Conservation (phyloP, 202 grass and related monocot species). For the Schoenoplectus triqueter region DNA sequence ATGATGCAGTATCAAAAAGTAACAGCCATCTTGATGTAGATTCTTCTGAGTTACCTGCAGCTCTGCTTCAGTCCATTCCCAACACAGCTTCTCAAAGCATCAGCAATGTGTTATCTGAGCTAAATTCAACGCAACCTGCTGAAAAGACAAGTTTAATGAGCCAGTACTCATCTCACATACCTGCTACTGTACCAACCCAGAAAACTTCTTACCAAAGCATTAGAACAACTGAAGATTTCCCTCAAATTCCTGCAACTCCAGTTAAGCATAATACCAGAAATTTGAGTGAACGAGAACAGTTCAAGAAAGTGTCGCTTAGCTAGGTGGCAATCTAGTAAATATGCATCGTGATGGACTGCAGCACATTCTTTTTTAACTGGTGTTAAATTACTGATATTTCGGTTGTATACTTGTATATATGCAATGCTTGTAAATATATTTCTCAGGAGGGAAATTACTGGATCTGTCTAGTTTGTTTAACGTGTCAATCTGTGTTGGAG, state of each 20-base stretch:
- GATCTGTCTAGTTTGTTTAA: not conserved
- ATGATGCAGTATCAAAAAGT: not conserved
- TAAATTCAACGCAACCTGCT: not conserved
- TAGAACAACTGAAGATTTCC: not conserved
- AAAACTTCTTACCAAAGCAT: not conserved
- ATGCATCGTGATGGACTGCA: not conserved
- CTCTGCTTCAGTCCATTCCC: not conserved
- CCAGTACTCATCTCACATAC: not conserved
- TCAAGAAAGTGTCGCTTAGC: not conserved
- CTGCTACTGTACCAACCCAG: not conserved
- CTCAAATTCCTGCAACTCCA: conserved; percentile 18
- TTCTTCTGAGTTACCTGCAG: not conserved
- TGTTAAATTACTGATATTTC: not conserved
- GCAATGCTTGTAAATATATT: conserved; percentile 13
- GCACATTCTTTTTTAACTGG: not conserved
- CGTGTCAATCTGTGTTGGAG: not conserved
- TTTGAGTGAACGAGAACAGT: not conserved
- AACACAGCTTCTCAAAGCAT: conserved; percentile 16
- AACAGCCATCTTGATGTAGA: not conserved
- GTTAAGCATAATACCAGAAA: not conserved
- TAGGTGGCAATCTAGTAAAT: not conserved
- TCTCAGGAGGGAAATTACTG: not conserved
- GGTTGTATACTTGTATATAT: not conserved
- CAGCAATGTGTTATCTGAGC: not conserved
- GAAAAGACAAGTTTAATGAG: not conserved